phyloP scores from a whole-genome alignment of 441 rosid species.

The Aleurites moluccanus region DNA sequence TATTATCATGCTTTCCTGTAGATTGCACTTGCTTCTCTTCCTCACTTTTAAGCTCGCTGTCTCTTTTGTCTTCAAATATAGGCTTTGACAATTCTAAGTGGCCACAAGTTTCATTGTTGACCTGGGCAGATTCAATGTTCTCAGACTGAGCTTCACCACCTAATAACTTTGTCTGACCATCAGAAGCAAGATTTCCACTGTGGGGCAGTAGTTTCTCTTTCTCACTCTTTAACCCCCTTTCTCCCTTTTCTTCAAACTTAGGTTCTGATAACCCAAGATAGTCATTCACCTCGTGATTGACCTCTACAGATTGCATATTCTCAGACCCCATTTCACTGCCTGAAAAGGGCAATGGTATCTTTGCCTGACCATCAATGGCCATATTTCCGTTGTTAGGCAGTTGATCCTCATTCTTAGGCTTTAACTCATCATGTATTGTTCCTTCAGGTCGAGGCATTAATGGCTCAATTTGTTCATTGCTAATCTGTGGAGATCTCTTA shows the following conservation, averaged over 20 bases:
- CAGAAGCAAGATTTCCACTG: constrained; percentile 11
- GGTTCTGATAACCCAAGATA: constrained; percentile 22
- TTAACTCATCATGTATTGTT: constrained; percentile 16
- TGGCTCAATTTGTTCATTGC: constrained; percentile 16
- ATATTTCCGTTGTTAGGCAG: constrained; percentile 16
- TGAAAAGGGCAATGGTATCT: constrained; percentile 42
- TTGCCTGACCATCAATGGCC: constrained; percentile 23
- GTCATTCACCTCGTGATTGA: constrained; percentile 22
- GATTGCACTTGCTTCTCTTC: constrained; percentile 26
- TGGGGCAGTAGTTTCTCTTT: constrained; percentile 16
- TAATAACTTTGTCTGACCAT: constrained; percentile 33
- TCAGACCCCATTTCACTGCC: constrained; percentile 23
- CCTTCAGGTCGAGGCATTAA: constrained; percentile 24
- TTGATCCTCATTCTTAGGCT: constrained; percentile 24
- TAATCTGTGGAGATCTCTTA: constrained; percentile 18
- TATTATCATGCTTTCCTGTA: constrained; percentile 10
- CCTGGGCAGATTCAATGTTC: constrained; percentile 23
- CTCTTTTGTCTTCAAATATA: constrained; percentile 28
- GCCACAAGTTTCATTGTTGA: constrained; percentile 21
- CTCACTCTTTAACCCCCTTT: constrained; percentile 21
- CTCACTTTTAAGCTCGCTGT: constrained; percentile 21
- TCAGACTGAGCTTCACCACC: constrained; percentile 23
- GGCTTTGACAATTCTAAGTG: constrained; percentile 19
- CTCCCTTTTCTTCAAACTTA: constrained; percentile 19
- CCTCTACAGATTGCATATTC: constrained; percentile 23